Percentiles rank a stretch among this genome's conserved stretches.
Evolutionary conservation across 495 filamentous ascomycete species (phyloP).

Genomic region (Hypoxylon cercidicola): DNA sequence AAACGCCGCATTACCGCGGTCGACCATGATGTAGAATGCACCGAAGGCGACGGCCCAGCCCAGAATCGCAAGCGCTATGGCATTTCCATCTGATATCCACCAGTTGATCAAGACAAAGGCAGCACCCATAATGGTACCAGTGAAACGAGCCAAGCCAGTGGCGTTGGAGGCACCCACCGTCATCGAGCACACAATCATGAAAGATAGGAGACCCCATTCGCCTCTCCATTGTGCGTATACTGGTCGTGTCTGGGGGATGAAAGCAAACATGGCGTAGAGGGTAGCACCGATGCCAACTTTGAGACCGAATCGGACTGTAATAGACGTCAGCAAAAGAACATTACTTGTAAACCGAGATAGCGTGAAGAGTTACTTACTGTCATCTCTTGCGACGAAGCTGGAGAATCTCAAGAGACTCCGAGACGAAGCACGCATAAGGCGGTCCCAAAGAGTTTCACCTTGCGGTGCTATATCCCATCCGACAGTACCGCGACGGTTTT

Average conservation of each 20-base stretch:
- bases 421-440: conserved; percentile 49
- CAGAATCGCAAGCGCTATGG: conserved; percentile 75
- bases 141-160: conserved; percentile 83
- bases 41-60: conserved; percentile 83
- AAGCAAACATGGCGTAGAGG: conserved; percentile 87
- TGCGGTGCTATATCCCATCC: conserved; percentile 55
- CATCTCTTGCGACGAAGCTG: conserved; percentile 59
- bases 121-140: conserved; percentile 88
- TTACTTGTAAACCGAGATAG: not conserved
- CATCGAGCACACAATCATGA: conserved; percentile 99
- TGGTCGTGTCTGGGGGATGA: conserved; percentile 78
- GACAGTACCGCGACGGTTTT: conserved; percentile 53
- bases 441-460: conserved; percentile 42
- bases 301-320: conserved; percentile 73
- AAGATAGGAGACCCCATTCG: conserved; percentile 95
- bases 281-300: conserved; percentile 93
- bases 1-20: conserved; percentile 84
- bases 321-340: conserved; percentile 42
- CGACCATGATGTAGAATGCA: conserved; percentile 90
- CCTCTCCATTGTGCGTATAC: conserved; percentile 90
- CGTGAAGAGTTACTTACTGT: conserved; percentile 51
- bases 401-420: conserved; percentile 51
- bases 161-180: conserved; percentile 95
- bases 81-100: conserved; percentile 76
- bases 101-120: conserved; percentile 78